Percentiles rank a stretch among this genome's conserved stretches.
Evolutionary conservation across 306 rosid genomes (phyloP).

Genomic region (Abrus pulchellus): DNA sequence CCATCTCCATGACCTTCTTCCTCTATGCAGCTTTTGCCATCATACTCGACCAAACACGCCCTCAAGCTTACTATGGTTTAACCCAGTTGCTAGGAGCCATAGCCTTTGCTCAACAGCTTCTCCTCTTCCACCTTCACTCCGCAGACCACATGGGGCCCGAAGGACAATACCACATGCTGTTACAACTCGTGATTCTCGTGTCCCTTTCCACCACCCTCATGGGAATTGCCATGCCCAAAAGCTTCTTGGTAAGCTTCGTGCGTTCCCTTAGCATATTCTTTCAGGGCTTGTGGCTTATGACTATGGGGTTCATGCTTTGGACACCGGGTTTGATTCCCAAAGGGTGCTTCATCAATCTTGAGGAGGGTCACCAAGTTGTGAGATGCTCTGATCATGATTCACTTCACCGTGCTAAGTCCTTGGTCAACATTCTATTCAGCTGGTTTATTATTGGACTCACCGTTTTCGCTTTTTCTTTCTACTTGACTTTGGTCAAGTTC

Average conservation of each 20-base stretch:
- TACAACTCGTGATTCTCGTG: constrained; percentile 58
- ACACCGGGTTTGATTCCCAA: constrained; percentile 66
- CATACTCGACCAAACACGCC: constrained; percentile 55
- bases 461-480: constrained; percentile 51
- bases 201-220: constrained; percentile 62
- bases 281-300: constrained; percentile 79
- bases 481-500: constrained; percentile 56
- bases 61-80: constrained; percentile 40
- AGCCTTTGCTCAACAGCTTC: constrained; percentile 77
- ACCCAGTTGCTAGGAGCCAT: constrained; percentile 67
- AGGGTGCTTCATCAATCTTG: constrained; percentile 70
- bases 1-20: constrained; percentile 70
- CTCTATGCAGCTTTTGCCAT: constrained; percentile 63
- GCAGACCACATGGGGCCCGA: constrained; percentile 85
- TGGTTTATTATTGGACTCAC: constrained; percentile 66
- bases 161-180: constrained; percentile 80
- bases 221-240: constrained; percentile 61
- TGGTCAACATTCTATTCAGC: constrained; percentile 75
- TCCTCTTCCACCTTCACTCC: constrained; percentile 81
- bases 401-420: constrained; percentile 69
- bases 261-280: constrained; percentile 68
- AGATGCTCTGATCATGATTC: constrained; percentile 58
- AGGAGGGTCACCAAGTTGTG: constrained; percentile 74
- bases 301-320: constrained; percentile 82
- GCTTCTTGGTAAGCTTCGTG: constrained; percentile 70